Conservation (phyloP, 163 green algal species). For the Chlamydomonas reinhardtii region DNA sequence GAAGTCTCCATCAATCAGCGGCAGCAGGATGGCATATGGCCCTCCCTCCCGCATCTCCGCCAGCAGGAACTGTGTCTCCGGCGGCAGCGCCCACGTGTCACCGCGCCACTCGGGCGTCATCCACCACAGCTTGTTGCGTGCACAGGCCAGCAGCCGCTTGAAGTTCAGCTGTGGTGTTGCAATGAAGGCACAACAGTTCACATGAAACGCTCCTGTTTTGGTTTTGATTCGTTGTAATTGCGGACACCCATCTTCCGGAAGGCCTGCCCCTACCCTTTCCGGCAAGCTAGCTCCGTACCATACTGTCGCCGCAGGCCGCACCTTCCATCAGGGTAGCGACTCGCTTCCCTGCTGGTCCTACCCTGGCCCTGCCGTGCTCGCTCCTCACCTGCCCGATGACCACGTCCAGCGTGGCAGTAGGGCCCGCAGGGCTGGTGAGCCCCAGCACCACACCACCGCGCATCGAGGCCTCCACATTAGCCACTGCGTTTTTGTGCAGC, state of each 20-base stretch:
- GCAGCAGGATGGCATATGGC: constrained; percentile 88
- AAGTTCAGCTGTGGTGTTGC: constrained; percentile 76
- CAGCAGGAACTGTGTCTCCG: constrained; percentile 97
- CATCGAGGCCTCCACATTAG: constrained; percentile 2
- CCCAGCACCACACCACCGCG: constrained; percentile 67
- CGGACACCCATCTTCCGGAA: too few species aligned
- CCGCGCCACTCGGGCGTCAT: constrained; percentile 96
- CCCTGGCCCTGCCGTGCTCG: too few species aligned
- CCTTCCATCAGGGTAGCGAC: too few species aligned
- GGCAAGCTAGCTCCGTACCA: too few species aligned
- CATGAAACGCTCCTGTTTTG: too few species aligned
- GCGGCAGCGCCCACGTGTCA: constrained; percentile 77
- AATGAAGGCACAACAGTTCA: background rate
- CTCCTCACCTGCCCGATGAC: constrained; percentile 65
- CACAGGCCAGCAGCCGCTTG: constrained; percentile 84
- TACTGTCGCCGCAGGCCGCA: too few species aligned
- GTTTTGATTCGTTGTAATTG: too few species aligned
- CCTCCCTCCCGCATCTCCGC: constrained; percentile 76
- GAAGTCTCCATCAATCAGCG: constrained; percentile 91
- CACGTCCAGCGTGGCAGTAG: constrained; percentile 62
- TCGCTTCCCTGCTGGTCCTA: too few species aligned
- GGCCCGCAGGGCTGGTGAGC: constrained; percentile 48
- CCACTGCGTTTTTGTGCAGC: constrained; percentile 26
- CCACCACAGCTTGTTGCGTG: constrained; percentile 98
- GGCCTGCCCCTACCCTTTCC: too few species aligned